Evolutionary conservation across 768 basidiomycete species (phyloP).

Genomic region (Termitomyces heimii): DNA sequence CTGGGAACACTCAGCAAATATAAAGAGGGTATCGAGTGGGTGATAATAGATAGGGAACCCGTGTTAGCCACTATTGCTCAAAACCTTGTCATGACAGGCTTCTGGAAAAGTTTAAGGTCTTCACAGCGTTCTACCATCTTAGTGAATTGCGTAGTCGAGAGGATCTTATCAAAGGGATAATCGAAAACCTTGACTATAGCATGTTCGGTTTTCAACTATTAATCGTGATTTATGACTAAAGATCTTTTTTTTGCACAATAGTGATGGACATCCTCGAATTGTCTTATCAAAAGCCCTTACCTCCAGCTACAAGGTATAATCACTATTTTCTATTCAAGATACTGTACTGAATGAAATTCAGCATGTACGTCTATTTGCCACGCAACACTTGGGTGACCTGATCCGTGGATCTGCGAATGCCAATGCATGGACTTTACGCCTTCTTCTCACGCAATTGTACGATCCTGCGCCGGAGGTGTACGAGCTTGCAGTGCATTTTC

Average conservation of each 20-base stretch:
- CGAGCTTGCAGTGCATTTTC: slow-evolving; percentile 81
- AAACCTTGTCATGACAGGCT: slow-evolving; percentile 43
- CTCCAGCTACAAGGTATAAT: slow-evolving; percentile 76
- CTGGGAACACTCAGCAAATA: slow-evolving; percentile 86
- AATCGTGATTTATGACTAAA: slow-evolving; percentile 5
- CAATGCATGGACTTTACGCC: slow-evolving; percentile 83
- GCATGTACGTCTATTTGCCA: slow-evolving; percentile 88
- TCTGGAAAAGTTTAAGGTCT: slow-evolving; percentile 87
- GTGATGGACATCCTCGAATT: slow-evolving; percentile 92
- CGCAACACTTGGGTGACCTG: slow-evolving; percentile 77
- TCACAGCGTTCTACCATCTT: slow-evolving; percentile 93
- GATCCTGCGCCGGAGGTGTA: slow-evolving; percentile 89
- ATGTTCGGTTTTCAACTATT: slow-evolving; percentile 45
- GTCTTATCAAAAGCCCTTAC: slow-evolving; percentile 93
- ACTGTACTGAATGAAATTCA: slow-evolving; percentile 22
- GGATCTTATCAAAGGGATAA: slow-evolving; percentile 86
- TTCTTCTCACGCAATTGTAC: slow-evolving; percentile 93
- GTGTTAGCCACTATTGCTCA: background rate
- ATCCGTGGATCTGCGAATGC: slow-evolving; percentile 61
- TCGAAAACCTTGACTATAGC: slow-evolving; percentile 88
- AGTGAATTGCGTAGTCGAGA: slow-evolving; percentile 88
- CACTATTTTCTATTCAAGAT: background rate
- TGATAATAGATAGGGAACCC: slow-evolving; percentile 6
- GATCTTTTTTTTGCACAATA: slow-evolving; percentile 21
- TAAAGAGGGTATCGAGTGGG: slow-evolving; percentile 85